phyloP scores from a whole-genome alignment of 768 basidiomycete species.

The Lentinula sp. region DNA sequence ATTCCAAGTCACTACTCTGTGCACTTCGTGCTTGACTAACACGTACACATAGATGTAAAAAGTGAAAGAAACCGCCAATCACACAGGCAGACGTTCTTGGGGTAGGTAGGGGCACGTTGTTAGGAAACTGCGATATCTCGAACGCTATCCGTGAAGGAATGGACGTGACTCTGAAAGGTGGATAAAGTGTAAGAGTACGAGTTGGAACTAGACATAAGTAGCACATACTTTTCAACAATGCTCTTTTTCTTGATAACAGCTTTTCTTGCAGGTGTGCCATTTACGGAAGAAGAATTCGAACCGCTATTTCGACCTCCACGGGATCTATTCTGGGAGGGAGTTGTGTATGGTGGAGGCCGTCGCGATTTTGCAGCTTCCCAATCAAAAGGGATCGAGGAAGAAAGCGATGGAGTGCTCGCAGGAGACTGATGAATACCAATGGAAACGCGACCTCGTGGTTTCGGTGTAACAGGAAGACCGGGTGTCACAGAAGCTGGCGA shows the following conservation, averaged over 20 bases:
- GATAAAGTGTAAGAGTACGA: constrained; percentile 2
- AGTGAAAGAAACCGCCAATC: constrained; percentile 59
- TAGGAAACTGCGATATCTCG: constrained; percentile 76
- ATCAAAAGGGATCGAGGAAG: constrained; percentile 75
- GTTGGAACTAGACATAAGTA: background rate
- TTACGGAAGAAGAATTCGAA: constrained; percentile 25
- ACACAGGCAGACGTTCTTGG: constrained; percentile 62
- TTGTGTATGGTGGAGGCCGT: constrained; percentile 67
- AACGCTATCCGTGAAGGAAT: constrained; percentile 72
- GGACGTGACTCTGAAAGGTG: constrained; percentile 41
- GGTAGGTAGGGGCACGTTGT: constrained; percentile 69
- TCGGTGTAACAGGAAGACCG: constrained; percentile 26
- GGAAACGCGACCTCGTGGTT: constrained; percentile 29
- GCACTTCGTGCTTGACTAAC: constrained; percentile 49
- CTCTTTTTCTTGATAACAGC: constrained; percentile 60
- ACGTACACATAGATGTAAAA: constrained; percentile 61
- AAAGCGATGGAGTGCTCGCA: constrained; percentile 64
- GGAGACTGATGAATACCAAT: constrained; percentile 55
- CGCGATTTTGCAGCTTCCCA: constrained; percentile 79
- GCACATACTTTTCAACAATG: constrained; percentile 51
- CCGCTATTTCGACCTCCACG: constrained; percentile 28
- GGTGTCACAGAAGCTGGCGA: constrained; percentile 9
- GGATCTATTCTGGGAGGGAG: constrained; percentile 42
- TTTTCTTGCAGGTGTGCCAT: constrained; percentile 38
- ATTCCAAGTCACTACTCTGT: constrained; percentile 64